Percentiles rank a stretch among this genome's conserved stretches.
Evolutionary conservation across 2,329 filamentous ascomycete genomes (phyloP).

Genomic region (Colletotrichum sp.): DNA sequence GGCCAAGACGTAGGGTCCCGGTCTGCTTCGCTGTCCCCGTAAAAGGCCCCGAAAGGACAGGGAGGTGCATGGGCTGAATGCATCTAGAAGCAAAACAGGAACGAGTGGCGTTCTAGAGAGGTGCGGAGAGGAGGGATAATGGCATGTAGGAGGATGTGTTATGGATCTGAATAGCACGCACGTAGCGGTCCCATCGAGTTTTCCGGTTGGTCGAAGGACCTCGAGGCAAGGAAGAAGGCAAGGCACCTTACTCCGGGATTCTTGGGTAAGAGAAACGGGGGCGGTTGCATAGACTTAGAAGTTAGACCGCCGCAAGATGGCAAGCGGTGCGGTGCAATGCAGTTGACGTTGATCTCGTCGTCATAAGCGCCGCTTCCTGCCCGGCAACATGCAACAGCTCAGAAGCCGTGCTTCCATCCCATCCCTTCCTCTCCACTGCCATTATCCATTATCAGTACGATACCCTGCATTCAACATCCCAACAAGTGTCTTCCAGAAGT

Average conservation of each 20-base stretch:
- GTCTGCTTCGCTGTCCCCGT: neutral
- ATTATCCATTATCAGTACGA: neutral
- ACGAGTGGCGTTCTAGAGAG: constrained; percentile 1
- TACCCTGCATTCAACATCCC: neutral
- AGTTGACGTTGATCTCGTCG: neutral
- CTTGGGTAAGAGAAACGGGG: neutral
- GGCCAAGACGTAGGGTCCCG: neutral
- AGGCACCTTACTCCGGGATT: neutral
- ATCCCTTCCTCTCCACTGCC: neutral
- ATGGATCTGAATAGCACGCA: neutral
- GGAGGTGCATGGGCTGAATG: constrained; percentile 10
- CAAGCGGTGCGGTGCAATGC: neutral
- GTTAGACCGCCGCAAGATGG: neutral
- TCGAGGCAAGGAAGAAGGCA: neutral
- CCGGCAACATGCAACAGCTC: neutral
- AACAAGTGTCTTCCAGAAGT: neutral
- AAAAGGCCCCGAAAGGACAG: neutral
- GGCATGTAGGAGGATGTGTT: neutral
- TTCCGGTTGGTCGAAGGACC: neutral
- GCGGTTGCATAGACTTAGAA: neutral
- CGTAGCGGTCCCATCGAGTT: neutral
- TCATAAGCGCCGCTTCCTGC: neutral
- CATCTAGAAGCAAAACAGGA: constrained; percentile 17
- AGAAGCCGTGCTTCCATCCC: neutral
- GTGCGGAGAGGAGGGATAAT: neutral